Evolutionary conservation across 2,329 filamentous ascomycete genomes (phyloP), one percentile per base, ranked within the genome.

Genomic region (Pyricularia sp.): DNA sequence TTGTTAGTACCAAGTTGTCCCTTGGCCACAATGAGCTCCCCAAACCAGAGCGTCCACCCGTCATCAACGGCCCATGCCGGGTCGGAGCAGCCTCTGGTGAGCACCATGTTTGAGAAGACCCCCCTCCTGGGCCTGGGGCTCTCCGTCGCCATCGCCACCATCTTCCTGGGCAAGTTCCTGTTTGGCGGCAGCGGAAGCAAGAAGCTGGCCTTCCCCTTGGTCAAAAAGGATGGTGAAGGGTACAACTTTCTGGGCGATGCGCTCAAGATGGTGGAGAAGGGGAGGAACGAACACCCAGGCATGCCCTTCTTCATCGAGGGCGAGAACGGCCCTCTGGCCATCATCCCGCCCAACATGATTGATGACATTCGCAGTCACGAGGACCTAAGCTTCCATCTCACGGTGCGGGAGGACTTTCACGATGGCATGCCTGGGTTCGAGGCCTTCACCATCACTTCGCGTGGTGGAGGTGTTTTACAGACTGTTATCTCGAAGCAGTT

Each of bases 351-450:
- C 65, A 25, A 25, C 65, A 55, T 66, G 36, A 55, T 66, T 33
- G 50, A 66, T 20, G 65, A 66, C 23, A 66, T 66, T 33, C 65
- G 65, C 65, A 42, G 14, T 36, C 65, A 66, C 65, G 33, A 36
- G 12, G 23, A 33, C 23, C 65, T 66, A 2, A 66, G 65, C 36
- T 66, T 66, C 36, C 42, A 55, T 20, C 33, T 55, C 12, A 58
- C 65, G 25, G 65, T 66, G 33, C 23, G 36, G 36, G 65, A 72
- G 68, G 68, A 70, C 10, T 72, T 72, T 66, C 70, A 72, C 65
- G 69, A 65, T 14, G 64, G 70, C 23, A 42, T 71, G 17, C 69
- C 71, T n/a, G 76, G 77, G 7, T 78, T 80, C 64, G 68, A 71
- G n/a, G 76, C 75, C 68, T 78, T 79, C 73, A 33, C 70, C 26